Percentiles rank a stretch among this genome's conserved stretches.
phyloP scores from a whole-genome alignment of 2,329 filamentous ascomycete genomes.

The Aspergillus felis region DNA sequence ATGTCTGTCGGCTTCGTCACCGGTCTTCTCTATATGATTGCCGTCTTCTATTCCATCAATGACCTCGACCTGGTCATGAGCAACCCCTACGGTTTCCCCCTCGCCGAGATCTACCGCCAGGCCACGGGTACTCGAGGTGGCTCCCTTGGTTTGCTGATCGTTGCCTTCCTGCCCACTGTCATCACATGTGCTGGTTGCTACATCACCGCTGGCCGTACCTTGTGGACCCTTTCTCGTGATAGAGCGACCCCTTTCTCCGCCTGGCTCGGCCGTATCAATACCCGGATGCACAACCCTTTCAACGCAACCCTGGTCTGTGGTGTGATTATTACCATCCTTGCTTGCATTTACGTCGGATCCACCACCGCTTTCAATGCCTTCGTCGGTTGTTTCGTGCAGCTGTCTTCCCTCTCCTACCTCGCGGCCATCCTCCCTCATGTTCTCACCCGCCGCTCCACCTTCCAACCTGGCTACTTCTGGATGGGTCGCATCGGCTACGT shows the following conservation, averaged over 20 bases:
- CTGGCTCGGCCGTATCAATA: constrained; percentile 53
- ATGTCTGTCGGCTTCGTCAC: constrained; percentile 46
- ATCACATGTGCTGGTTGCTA: constrained; percentile 53
- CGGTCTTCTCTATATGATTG: constrained; percentile 47
- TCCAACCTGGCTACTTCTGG: constrained; percentile 52
- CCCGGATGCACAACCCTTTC: constrained; percentile 55
- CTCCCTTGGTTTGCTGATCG: constrained; percentile 55
- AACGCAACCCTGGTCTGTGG: constrained; percentile 56
- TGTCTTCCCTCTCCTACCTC: constrained; percentile 54
- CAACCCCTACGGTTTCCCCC: constrained; percentile 40
- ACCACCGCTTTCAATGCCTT: constrained; percentile 55
- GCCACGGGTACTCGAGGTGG: constrained; percentile 48
- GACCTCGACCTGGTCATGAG: constrained; percentile 26
- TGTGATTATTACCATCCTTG: constrained; percentile 50
- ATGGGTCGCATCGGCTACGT: constrained; percentile 49
- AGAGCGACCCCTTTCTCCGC: constrained; percentile 56
- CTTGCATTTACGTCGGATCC: constrained; percentile 55
- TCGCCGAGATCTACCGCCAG: constrained; percentile 48
- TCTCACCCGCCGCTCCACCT: constrained; percentile 48
- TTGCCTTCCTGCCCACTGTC: constrained; percentile 53
- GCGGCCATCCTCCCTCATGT: constrained; percentile 51
- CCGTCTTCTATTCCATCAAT: constrained; percentile 50
- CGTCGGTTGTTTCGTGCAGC: constrained; percentile 56
- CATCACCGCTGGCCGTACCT: constrained; percentile 58
- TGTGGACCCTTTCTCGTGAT: constrained; percentile 58